Percentiles rank a stretch among this genome's conserved stretches.
Evolutionary conservation across 2,329 filamentous ascomycete genomes (phyloP).

Genomic region (Dendryphion nanum): DNA sequence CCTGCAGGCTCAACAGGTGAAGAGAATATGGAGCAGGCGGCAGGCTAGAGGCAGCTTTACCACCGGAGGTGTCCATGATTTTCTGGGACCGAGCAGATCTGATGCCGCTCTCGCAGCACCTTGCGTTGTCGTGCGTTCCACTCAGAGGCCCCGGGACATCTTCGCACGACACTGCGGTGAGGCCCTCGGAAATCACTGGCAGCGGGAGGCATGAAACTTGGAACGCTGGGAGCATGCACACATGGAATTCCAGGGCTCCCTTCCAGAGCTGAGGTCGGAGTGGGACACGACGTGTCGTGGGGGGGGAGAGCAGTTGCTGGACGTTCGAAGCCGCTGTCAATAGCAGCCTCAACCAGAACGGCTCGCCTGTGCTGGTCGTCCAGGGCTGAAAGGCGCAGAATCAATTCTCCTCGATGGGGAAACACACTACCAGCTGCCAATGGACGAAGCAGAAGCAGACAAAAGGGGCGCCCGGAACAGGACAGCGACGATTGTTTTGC

Average conservation of each 20-base stretch:
- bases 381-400: too few species aligned
- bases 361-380: too few species aligned
- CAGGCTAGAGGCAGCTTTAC: neutral
- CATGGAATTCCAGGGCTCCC: too few species aligned
- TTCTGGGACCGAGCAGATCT: neutral
- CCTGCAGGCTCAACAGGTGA: slow-evolving; percentile 11
- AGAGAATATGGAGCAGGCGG: slow-evolving; percentile 2
- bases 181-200: neutral
- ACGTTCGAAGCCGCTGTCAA: neutral
- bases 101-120: neutral
- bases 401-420: neutral
- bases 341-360: neutral
- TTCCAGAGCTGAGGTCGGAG: neutral
- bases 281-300: neutral
- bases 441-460: neutral
- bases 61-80: neutral
- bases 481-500: slow-evolving; percentile 12
- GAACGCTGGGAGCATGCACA: too few species aligned
- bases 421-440: neutral
- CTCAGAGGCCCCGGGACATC: neutral
- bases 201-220: neutral
- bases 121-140: neutral
- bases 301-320: neutral
- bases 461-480: slow-evolving; percentile 5
- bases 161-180: neutral